Conservation (phyloP, 78 protist species). For the Chrysochromulina parva region DNA sequence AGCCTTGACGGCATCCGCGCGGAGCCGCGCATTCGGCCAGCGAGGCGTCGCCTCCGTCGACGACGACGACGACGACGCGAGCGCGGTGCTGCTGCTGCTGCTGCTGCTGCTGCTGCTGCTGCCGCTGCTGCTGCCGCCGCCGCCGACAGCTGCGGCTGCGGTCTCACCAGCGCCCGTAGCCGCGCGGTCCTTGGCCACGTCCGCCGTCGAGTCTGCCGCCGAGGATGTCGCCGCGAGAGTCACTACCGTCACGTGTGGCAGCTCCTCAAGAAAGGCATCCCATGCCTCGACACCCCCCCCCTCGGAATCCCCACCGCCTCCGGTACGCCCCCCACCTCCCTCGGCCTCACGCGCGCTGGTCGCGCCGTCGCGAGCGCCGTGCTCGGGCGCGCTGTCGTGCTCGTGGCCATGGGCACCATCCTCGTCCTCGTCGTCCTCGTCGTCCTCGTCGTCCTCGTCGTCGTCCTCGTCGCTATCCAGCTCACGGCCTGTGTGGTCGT, state of each 20-base stretch:
- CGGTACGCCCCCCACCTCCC: no score
- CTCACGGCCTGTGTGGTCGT: neutral
- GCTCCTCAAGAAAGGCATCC: neutral
- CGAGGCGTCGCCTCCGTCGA: neutral
- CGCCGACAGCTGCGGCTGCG: no score
- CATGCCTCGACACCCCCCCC: neutral
- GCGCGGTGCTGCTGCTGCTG: no score
- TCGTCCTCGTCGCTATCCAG: neutral
- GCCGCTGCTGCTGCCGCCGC: no score
- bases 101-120: no score
- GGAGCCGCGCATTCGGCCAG: constrained; percentile 17
- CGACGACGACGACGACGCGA: no score
- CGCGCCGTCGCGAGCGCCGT: neutral
- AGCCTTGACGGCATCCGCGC: neutral
- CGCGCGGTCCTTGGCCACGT: no score
- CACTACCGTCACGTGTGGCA: neutral
- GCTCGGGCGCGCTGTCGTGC: neutral
- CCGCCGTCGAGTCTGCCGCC: neutral
- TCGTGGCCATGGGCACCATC: neutral
- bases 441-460: neutral
- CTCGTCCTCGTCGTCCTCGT: neutral
- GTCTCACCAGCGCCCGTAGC: no score
- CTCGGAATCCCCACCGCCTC: neutral
- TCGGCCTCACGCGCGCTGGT: no score
- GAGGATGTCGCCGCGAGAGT: neutral